Base-by-base conservation (phyloP, 73 alveolate genomes). In the Tetrahymena borealis region DNA sequence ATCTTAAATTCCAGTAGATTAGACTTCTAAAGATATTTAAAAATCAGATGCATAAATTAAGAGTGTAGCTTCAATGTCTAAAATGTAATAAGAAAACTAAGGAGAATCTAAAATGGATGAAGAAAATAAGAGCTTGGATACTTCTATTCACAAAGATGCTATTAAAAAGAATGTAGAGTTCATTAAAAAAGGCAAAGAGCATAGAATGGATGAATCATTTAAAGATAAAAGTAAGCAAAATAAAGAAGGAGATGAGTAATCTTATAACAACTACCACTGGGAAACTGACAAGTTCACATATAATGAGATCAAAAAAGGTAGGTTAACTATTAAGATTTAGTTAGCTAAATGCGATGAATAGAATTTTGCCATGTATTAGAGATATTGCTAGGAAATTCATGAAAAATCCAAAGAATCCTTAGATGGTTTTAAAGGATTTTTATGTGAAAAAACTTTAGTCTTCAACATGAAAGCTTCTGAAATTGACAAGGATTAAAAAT, bases 351-450 rank as follows among this genome's bases (percentile, higher is more conserved):
- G 94, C 38, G 77, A 79, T 38, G 93, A 95, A 12, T 97, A 96
- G 43, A 90, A 94, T 78, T 96, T 91, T 91, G 92, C 40, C 33
- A 90, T 96, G 11, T 96, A 91, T 91, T 28, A 92, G 37, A 91
- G 91, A 60, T 96, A 96, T 78, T 90, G 96, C 85, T 77, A 31
- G 7, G 91, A 91, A 4, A 96, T 96, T 31, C 98, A 96, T 91
- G 94, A 94, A 31, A 94, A 95, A 11, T 18, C 36, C 0, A 96
- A 92, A 20, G 96, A 96, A 79, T n/a, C 40, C 12, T 91, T 60
- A 31, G 92, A 38, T n/a, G 96, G 96, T 6, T 96, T 91, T 91
- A 85, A 77, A 5, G 60, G 90, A 31, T 92, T 92, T 78, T 36
- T 92, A 33, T 92, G 95, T 78, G 92, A 77, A 78, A 24, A 92